phyloP scores from a whole-genome alignment of 2,329 filamentous ascomycete species.

The Lasiodiplodia sp. region DNA sequence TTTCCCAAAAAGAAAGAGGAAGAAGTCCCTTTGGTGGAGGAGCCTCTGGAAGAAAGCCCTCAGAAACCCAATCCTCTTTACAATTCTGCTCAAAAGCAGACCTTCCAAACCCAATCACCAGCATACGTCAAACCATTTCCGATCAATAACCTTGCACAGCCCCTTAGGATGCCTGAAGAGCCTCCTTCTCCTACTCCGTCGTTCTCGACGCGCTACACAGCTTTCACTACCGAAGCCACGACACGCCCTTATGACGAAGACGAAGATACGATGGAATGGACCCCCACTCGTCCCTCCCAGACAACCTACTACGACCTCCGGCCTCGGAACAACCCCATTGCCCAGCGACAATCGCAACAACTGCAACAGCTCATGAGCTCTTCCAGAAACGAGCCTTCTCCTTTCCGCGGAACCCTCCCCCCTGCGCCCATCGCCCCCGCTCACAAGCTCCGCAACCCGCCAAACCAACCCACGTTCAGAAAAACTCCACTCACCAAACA shows the following conservation, averaged over 20 bases:
- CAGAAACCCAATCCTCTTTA: constrained; percentile 33
- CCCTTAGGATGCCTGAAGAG: constrained; percentile 29
- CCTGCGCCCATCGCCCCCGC: constrained; percentile 73
- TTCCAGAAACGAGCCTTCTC: constrained; percentile 50
- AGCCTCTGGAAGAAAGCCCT: constrained; percentile 29
- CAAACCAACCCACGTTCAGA: constrained; percentile 59
- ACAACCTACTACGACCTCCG: constrained; percentile 27
- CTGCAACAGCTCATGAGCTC: constrained; percentile 36
- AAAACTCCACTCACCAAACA: constrained; percentile 55
- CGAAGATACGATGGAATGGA: constrained; percentile 76
- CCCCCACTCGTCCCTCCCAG: constrained; percentile 61
- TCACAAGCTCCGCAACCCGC: constrained; percentile 67
- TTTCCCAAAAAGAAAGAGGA: constrained; percentile 38
- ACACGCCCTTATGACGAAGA: constrained; percentile 34
- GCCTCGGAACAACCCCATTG: constrained; percentile 11
- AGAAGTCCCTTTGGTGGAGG: constrained; percentile 38
- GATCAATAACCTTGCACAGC: constrained; percentile 42
- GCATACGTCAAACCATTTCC: constrained; percentile 51
- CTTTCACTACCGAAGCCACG: constrained; percentile 27
- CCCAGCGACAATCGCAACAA: constrained; percentile 19
- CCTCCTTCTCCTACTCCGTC: constrained; percentile 45
- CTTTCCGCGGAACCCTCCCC: constrained; percentile 76
- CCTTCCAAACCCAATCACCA: constrained; percentile 45
- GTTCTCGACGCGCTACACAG: constrained; percentile 36
- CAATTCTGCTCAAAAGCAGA: constrained; percentile 35